Percentiles rank a stretch among this genome's conserved stretches.
Evolutionary conservation across 148 eudicot genomes (phyloP).

Genomic region (Selenicereus undatus): DNA sequence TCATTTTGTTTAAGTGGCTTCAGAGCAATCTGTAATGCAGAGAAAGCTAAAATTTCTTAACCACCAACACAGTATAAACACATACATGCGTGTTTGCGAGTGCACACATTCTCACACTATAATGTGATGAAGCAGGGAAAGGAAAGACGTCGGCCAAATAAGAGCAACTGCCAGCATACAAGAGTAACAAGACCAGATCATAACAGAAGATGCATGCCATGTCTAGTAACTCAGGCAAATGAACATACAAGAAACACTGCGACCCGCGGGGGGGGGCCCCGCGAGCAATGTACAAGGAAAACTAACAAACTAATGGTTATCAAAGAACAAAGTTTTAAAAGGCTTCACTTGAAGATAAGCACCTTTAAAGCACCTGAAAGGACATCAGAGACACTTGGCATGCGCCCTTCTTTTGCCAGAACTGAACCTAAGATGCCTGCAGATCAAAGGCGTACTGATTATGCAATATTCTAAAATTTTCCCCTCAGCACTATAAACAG

Average conservation of each 20-base stretch:
- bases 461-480: constrained; percentile 7
- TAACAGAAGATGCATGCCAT: not conserved
- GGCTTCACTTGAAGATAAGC: not conserved
- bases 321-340: not conserved
- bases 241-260: not conserved
- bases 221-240: not conserved
- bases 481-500: not conserved
- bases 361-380: constrained; percentile 80
- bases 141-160: not conserved
- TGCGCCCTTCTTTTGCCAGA: constrained; percentile 74
- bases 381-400: constrained; percentile 64
- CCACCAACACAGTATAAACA: constrained; percentile 2
- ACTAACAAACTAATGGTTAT: not conserved
- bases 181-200: not conserved
- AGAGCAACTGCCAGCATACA: not conserved
- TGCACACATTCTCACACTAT: not conserved
- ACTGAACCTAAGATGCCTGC: constrained; percentile 76
- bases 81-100: not conserved
- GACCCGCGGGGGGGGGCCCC: not conserved
- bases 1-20: constrained; percentile 51
- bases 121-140: not conserved
- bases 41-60: constrained; percentile 11
- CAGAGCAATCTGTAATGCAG: constrained; percentile 45
- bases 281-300: too few relatives aligned
- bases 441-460: constrained; percentile 11